phyloP scores from a whole-genome alignment of 2,329 filamentous ascomycete species.

The Aspergillus felis region DNA sequence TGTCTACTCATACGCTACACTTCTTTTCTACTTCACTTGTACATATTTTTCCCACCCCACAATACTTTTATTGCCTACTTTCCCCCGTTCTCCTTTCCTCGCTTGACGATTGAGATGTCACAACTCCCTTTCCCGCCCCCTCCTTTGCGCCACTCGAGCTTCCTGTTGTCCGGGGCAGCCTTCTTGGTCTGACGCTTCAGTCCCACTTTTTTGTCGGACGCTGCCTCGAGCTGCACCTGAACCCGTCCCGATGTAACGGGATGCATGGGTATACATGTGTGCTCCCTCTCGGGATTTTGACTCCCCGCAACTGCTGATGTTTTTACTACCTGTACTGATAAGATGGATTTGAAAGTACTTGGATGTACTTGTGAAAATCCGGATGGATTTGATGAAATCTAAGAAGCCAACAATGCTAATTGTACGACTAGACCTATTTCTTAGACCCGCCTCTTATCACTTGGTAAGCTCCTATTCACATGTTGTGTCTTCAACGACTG shows the following conservation, averaged over 20 bases:
- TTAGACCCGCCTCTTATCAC: not conserved
- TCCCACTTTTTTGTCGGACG: not conserved
- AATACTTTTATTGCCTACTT: slow-evolving; percentile 12
- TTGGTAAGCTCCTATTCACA: too few species aligned
- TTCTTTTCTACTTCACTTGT: slow-evolving; percentile 24
- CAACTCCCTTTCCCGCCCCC: slow-evolving; percentile 1
- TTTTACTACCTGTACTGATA: slow-evolving; percentile 25
- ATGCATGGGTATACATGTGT: slow-evolving; percentile 4
- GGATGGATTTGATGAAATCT: slow-evolving; percentile 17
- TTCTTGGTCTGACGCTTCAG: not conserved
- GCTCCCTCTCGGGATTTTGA: slow-evolving; percentile 6
- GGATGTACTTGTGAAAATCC: slow-evolving; percentile 7
- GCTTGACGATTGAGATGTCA: slow-evolving; percentile 1
- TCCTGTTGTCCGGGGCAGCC: not conserved
- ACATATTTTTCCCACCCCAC: slow-evolving; percentile 26
- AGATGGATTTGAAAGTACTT: slow-evolving; percentile 12
- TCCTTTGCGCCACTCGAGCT: not conserved
- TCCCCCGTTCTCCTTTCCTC: not conserved
- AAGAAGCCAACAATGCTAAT: slow-evolving; percentile 26
- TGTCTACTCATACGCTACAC: slow-evolving; percentile 1
- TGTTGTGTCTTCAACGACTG: too few species aligned
- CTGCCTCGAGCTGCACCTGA: not conserved
- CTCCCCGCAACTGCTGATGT: not conserved
- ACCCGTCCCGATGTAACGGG: not conserved
- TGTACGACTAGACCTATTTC: slow-evolving; percentile 26